Base-by-base conservation (phyloP, 2,329 filamentous ascomycete genomes). In the Leptographium flavum region DNA sequence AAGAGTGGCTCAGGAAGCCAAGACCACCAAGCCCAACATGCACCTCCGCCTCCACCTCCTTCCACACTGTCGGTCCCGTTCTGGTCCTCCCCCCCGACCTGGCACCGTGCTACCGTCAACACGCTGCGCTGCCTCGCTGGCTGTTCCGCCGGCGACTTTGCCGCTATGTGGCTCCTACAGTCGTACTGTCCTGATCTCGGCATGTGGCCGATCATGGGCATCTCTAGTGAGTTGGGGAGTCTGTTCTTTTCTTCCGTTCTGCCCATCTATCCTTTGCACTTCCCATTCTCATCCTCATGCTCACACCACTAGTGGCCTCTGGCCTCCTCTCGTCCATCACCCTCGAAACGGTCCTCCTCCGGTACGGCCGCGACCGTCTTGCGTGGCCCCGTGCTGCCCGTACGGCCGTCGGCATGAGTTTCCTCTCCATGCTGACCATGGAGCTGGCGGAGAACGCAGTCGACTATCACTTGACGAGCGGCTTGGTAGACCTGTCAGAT, bases 361-460 rank as follows among this genome's bases (percentile, higher is more conserved):
- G 63, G 1, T 51, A 62, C 1, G 73, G 72, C 1, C 61, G 60
- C 2, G 73, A 76, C 44, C 54, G 57, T 8, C 56, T 76, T 0
- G 50, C 67, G 0, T 74, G 69, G 71, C 46, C 53, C 0, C 53
- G 52, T 1, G 73, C 73, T 0, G 63, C 60, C 3, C 68, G 61
- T 38, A 76, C 73, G 0, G 73, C 73, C 0, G 65, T 68, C 21
- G 73, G 73, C 1, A 77, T 76, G 73, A 76, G 73, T 47, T 57
- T 74, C 40, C 67, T 76, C 10, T 76, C 72, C 0, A 76, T 76
- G 73, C 10, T 74, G 2, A 70, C 72, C 0, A 77, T 77, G 73
- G 73, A 76, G 53, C 49, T 62, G 3, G 71, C 67, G 0, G 67
- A 76, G 51, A 76, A 76, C 49, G 48, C 60, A 0, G 71, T 76